Conservation (phyloP, 164 flowering plant genomes). For the Akebia trifoliata region DNA sequence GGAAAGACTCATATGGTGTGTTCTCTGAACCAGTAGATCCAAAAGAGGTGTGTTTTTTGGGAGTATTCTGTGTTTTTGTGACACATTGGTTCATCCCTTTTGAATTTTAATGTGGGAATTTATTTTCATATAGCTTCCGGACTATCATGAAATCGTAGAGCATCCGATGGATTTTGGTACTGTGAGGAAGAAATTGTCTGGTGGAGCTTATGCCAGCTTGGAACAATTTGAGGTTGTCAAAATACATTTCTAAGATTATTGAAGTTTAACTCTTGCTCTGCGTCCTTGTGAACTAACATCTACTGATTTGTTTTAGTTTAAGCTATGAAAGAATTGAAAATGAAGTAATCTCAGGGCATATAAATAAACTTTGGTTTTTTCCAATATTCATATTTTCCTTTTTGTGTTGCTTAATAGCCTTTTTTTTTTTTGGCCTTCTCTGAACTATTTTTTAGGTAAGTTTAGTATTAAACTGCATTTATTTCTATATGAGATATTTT, state of each 20-base stretch:
- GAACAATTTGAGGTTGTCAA: constrained; percentile 81
- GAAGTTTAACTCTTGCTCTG: not conserved
- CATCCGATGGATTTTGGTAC: constrained; percentile 91
- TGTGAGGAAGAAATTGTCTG: constrained; percentile 61
- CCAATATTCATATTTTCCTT: no score
- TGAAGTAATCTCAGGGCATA: no score
- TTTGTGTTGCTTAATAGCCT: no score
- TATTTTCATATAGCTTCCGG: constrained; percentile 68
- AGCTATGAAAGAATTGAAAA: no score
- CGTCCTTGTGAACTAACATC: not conserved
- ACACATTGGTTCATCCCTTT: not conserved
- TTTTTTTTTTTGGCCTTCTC: no score
- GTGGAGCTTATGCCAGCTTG: constrained; percentile 53
- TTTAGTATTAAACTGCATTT: no score
- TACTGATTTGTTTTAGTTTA: not conserved
- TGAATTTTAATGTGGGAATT: not conserved
- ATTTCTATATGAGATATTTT: no score
- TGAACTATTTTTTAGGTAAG: no score
- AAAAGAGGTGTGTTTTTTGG: constrained; percentile 53
- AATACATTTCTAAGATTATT: not conserved
- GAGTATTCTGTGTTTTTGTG: constrained; percentile 1
- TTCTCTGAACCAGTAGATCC: constrained; percentile 97
- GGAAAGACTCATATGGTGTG: constrained; percentile 89
- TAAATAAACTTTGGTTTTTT: no score
- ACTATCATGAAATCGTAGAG: constrained; percentile 75